phyloP scores from a whole-genome alignment of 2,329 filamentous ascomycete species.

The Aspergillus eucalypticola region DNA sequence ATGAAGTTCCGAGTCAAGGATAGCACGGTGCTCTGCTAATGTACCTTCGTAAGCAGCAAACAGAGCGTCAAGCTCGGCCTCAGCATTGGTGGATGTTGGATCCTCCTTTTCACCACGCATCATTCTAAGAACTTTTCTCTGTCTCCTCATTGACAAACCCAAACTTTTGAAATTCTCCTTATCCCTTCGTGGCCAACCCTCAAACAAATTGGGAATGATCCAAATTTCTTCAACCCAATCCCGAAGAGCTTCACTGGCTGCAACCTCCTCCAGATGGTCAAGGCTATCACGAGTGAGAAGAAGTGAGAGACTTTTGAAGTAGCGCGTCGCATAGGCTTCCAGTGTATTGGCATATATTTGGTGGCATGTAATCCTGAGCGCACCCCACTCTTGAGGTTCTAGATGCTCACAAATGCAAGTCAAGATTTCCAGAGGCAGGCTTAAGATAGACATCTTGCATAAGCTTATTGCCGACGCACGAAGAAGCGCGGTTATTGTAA shows the following conservation, averaged over 20 bases:
- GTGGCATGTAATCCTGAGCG: background rate
- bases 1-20: too few relatives aligned
- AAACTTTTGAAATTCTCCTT: too few relatives aligned
- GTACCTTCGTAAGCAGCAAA: too few relatives aligned
- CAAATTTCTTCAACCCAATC: background rate
- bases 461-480: too few relatives aligned
- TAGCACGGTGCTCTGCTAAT: too few relatives aligned
- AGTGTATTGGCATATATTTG: background rate
- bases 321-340: background rate
- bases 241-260: background rate
- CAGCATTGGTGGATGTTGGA: too few relatives aligned
- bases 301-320: background rate
- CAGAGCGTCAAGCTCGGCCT: too few relatives aligned
- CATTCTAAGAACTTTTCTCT: too few relatives aligned
- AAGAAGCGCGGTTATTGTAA: rapidly evolving
- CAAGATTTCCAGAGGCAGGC: background rate
- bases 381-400: background rate
- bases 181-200: background rate
- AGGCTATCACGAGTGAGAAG: background rate
- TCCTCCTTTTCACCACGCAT: too few relatives aligned
- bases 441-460: background rate
- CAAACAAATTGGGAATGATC: background rate
- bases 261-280: background rate
- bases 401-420: background rate
- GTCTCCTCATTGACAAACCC: too few relatives aligned